Evolutionary conservation across 208 protist genomes (phyloP).

Genomic region (Acanthamoeba divionensis): DNA sequence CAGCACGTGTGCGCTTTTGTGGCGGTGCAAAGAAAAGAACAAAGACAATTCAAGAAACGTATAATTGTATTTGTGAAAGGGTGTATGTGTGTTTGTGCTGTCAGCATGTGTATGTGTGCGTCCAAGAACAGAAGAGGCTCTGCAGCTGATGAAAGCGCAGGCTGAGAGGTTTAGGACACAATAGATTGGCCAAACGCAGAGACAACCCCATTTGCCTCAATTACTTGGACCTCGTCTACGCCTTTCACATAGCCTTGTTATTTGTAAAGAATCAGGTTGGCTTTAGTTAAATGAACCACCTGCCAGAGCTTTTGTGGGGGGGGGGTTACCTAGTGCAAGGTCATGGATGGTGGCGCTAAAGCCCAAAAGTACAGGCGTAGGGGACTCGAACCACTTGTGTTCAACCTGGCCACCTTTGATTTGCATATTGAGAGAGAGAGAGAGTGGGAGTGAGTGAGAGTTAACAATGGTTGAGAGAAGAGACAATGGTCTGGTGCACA

Average conservation of each 20-base stretch:
- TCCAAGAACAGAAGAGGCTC: no score
- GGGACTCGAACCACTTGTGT: not conserved
- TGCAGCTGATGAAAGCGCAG: no score
- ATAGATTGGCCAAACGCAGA: conserved; percentile 3
- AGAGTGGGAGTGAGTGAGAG: not conserved
- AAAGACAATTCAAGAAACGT: no score
- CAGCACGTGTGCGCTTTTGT: no score
- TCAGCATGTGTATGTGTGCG: no score
- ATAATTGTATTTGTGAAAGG: no score
- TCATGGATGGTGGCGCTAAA: conserved; percentile 45
- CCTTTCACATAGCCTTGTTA: no score
- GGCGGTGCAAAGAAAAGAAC: no score
- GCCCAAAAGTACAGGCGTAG: not conserved
- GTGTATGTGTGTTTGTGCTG: no score
- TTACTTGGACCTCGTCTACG: not conserved
- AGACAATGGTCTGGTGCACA: not conserved
- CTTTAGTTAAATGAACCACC: no score
- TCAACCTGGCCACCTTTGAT: not conserved
- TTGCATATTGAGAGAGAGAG: not conserved
- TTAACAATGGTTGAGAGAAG: not conserved
- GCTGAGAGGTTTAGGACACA: no score
- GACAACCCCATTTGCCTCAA: not conserved
- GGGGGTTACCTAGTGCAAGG: not conserved
- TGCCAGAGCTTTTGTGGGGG: not conserved
- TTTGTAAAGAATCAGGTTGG: no score